These are phyloP conservation scores for Ambrosiella beaveri DNA, from an alignment of 2,329 filamentous ascomycete genomes.

Conservation along the genomic window DNA sequence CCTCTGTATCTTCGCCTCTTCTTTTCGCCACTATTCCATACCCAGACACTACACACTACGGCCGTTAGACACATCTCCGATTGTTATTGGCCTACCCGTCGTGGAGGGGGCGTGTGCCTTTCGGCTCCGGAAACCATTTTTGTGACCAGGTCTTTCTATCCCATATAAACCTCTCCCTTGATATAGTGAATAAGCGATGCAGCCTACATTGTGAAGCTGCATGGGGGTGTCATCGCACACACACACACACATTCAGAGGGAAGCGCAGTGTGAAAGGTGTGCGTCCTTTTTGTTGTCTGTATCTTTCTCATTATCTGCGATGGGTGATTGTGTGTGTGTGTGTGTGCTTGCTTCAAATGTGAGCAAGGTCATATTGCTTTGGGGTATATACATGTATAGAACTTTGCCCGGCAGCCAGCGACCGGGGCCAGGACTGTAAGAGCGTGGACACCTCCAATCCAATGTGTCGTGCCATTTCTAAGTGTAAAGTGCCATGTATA, in stretches of 20 bases:
- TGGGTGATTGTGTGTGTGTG: too few relatives aligned
- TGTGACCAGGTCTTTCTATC: not conserved
- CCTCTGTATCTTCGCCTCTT: not conserved
- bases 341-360: too few relatives aligned
- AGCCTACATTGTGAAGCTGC: not conserved
- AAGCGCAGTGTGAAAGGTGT: not conserved
- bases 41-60: not conserved
- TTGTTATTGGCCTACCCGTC: not conserved
- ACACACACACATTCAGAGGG: not conserved
- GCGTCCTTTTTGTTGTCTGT: not conserved
- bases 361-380: too few relatives aligned
- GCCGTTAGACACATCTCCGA: not conserved
- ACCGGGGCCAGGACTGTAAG: not conserved
- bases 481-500: not conserved
- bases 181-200: not conserved
- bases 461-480: not conserved
- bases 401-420: too few relatives aligned
- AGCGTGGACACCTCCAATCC: not conserved
- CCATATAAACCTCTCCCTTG: too few relatives aligned
- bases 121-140: not conserved
- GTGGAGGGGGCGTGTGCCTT: not conserved
- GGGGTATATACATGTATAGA: too few relatives aligned
- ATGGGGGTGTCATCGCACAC: not conserved
- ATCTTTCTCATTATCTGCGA: too few relatives aligned
- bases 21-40: not conserved